Conservation (phyloP, 805 yeast species). For the Kluyveromyces wickerhamii region DNA sequence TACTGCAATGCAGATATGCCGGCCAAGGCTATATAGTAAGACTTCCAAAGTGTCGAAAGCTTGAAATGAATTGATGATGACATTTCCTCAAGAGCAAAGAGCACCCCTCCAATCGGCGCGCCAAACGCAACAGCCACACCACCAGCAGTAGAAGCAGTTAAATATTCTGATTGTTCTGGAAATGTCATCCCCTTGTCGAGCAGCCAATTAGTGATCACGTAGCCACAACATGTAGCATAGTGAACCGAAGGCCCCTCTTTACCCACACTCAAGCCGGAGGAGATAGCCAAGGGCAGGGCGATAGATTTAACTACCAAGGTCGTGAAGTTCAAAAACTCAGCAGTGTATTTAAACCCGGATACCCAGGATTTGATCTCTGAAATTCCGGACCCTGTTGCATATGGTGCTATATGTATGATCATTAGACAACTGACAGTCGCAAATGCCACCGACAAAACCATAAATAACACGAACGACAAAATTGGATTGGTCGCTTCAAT, state of each 20-base stretch:
- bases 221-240: constrained; percentile 95
- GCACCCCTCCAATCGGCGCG: constrained; percentile 92
- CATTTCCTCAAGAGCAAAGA: constrained; percentile 89
- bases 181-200: constrained; percentile 29
- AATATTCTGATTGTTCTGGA: constrained; percentile 29
- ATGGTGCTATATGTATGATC: constrained; percentile 68
- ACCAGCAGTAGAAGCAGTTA: constrained; percentile 91
- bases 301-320: constrained; percentile 70
- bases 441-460: constrained; percentile 50
- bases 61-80: constrained; percentile 56
- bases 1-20: constrained; percentile 77
- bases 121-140: constrained; percentile 99
- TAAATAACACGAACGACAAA: constrained; percentile 48
- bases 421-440: constrained; percentile 58
- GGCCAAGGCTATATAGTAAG: constrained; percentile 82
- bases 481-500: constrained; percentile 44
- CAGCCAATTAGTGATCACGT: constrained; percentile 55
- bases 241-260: constrained; percentile 99
- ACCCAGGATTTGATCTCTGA: constrained; percentile 94
- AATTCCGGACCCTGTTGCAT: constrained; percentile 96
- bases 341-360: constrained; percentile 70
- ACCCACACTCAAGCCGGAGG: constrained; percentile 89
- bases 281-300: constrained; percentile 83
- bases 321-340: constrained; percentile 64
- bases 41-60: constrained; percentile 77